phyloP scores from a whole-genome alignment of 140 eudicot species.

The Oenanthe javanica region DNA sequence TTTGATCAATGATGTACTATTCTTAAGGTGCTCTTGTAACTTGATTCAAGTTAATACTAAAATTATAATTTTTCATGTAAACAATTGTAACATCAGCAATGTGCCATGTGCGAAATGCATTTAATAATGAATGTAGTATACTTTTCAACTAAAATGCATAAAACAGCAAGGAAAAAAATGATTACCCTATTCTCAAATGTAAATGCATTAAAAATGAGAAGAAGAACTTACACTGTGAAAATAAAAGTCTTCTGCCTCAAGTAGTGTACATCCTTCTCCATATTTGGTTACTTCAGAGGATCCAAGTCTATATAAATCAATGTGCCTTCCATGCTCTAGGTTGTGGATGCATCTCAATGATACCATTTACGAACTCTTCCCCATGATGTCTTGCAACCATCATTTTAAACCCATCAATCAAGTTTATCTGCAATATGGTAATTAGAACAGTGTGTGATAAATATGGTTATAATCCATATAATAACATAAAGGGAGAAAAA shows the following conservation, averaged over 20 bases:
- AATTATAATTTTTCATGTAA: not conserved
- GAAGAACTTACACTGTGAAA: constrained; percentile 80
- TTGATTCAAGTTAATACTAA: not conserved
- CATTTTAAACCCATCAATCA: constrained; percentile 88
- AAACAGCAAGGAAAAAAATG: not conserved
- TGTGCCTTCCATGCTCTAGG: constrained; percentile 74
- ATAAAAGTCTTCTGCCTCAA: constrained; percentile 60
- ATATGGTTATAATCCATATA: not conserved
- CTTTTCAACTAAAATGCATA: not conserved
- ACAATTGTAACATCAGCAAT: not conserved
- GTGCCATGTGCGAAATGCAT: not conserved
- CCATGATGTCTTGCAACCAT: constrained; percentile 81
- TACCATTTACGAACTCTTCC: constrained; percentile 57
- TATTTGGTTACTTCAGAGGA: constrained; percentile 77
- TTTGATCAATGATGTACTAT: not conserved
- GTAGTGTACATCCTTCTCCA: constrained; percentile 19
- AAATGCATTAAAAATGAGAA: not conserved
- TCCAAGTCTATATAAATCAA: constrained; percentile 77
- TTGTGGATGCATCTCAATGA: constrained; percentile 50
- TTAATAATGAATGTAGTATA: not conserved
- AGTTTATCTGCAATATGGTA: constrained; percentile 61
- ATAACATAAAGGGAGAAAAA: not conserved
- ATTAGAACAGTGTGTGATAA: not conserved
- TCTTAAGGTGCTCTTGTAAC: not conserved
- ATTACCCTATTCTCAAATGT: not conserved